Conservation (phyloP, 2,329 filamentous ascomycete genomes). For the Aspergillus melleus region DNA sequence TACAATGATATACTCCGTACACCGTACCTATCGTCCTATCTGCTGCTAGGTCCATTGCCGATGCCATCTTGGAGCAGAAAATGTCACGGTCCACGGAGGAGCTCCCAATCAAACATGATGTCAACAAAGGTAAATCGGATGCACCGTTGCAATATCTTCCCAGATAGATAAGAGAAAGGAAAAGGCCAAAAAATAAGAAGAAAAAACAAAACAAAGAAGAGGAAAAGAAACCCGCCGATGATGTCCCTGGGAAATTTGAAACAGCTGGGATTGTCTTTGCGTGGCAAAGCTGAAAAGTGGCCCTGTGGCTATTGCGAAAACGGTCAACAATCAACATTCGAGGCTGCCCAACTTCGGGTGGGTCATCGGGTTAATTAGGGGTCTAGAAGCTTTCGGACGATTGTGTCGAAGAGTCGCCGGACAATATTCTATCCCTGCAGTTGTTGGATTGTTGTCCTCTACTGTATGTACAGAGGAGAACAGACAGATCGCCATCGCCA, state of each 20-base stretch:
- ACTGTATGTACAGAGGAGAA: too few relatives aligned
- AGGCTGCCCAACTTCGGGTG: slow-evolving; percentile 19
- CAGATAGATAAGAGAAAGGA: too few relatives aligned
- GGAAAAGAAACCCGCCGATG: too few relatives aligned
- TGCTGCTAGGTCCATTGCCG: background rate
- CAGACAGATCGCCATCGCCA: too few relatives aligned
- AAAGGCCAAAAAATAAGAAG: too few relatives aligned
- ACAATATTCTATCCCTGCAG: too few relatives aligned
- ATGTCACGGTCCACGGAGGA: background rate
- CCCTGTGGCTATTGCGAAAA: slow-evolving; percentile 17
- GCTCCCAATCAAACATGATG: background rate
- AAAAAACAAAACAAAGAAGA: too few relatives aligned
- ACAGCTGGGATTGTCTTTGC: slow-evolving; percentile 13
- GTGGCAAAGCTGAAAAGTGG: slow-evolving; percentile 20
- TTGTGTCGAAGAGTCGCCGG: too few relatives aligned
- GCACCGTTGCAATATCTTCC: too few relatives aligned
- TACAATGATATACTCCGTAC: background rate
- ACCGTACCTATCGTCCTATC: background rate
- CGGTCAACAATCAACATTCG: slow-evolving; percentile 15
- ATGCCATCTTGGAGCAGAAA: background rate
- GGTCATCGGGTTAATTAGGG: slow-evolving; percentile 12
- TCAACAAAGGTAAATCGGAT: too few relatives aligned
- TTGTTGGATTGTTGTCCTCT: too few relatives aligned
- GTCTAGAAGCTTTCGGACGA: slow-evolving; percentile 4
- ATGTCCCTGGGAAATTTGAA: slow-evolving; percentile 12